Base-by-base conservation (phyloP, 352 stramenopile species). In the Phytophthora brassicae region DNA sequence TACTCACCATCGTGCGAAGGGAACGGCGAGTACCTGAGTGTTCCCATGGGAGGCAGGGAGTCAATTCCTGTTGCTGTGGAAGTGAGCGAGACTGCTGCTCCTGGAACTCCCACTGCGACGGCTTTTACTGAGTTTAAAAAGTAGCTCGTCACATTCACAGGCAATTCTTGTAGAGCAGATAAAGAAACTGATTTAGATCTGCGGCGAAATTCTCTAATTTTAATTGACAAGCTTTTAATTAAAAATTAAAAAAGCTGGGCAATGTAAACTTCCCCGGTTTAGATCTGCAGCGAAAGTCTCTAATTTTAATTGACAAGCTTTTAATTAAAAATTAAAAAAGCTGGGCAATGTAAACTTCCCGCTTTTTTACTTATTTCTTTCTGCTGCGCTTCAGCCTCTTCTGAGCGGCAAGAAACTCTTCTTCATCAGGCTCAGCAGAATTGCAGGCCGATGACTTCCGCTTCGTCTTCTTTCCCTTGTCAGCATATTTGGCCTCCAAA, bases 401-500 rank as follows among this genome's bases (percentile, higher is more conserved):
- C 45, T 89, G 77, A 4, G 84, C 65, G 1, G 75, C 84, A 0
- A 77, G 46, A 39, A 91, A 93, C 20, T 85, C 78, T 33, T 90
- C 78, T 66, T 93, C 84, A 23, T 67, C 87, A 17, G 81, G 84
- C 29, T 78, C 63, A 29, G 31, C 38, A 23, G 51, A 13, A 17
- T 60, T 52, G 6, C 36, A 23, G 20, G 51, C 8, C 17, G 28
- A 46, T 28, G 58, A 46, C 35, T 77, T 72, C 23, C 62, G 56
- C 41, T 79, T 86, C 28, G 73, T 66, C 17, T 76, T 73, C 47
- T 85, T 85, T 17, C 43, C 54, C 39, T 85, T 74, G 16, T 80
- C 66, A 26, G 66, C 72, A 44, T 90, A 91, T 44, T 85, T 90
- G 43, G 72, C 63, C 29, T 93, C 81, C 23, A 93, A 69, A 29